A percentile compares a stretch with the other conserved stretches of the same genome.
phyloP scores from a whole-genome alignment of 1,139 yeast species.

The Debaryomyces subglobosus region DNA sequence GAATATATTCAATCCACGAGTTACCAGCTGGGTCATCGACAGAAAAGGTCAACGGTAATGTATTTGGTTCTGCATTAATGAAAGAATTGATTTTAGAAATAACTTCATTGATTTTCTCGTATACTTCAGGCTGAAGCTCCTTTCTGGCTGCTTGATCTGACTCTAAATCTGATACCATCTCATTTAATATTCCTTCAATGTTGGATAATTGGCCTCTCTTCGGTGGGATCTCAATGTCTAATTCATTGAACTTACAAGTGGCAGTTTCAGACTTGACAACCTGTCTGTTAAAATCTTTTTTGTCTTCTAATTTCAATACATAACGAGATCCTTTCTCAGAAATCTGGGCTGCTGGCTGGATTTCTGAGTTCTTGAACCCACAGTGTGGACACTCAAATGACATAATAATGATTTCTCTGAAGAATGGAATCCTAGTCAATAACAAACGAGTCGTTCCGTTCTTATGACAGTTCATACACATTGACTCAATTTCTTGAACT shows the following conservation, averaged over 20 bases:
- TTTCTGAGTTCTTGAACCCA: constrained; percentile 85
- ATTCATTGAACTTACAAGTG: constrained; percentile 75
- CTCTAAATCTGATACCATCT: constrained; percentile 81
- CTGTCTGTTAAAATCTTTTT: constrained; percentile 82
- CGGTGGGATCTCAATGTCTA: constrained; percentile 94
- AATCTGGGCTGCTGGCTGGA: constrained; percentile 89
- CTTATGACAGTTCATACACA: constrained; percentile 94
- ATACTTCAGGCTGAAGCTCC: constrained; percentile 69
- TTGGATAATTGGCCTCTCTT: constrained; percentile 92
- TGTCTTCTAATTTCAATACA: constrained; percentile 67
- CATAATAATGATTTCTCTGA: constrained; percentile 90
- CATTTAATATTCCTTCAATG: constrained; percentile 83
- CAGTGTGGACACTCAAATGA: constrained; percentile 97
- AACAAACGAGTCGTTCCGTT: constrained; percentile 82
- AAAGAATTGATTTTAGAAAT: constrained; percentile 60
- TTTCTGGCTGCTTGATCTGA: constrained; percentile 83
- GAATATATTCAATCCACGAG: constrained; percentile 91
- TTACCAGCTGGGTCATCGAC: constrained; percentile 97
- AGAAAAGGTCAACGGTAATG: constrained; percentile 76
- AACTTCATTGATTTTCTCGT: constrained; percentile 73
- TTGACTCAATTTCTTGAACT: constrained; percentile 90
- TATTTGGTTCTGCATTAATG: constrained; percentile 64
- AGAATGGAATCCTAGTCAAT: constrained; percentile 87
- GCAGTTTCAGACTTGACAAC: constrained; percentile 91
- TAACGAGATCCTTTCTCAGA: constrained; percentile 87